phyloP scores from a whole-genome alignment of 345 rosid genomes.

The Ailanthus altissimus region DNA sequence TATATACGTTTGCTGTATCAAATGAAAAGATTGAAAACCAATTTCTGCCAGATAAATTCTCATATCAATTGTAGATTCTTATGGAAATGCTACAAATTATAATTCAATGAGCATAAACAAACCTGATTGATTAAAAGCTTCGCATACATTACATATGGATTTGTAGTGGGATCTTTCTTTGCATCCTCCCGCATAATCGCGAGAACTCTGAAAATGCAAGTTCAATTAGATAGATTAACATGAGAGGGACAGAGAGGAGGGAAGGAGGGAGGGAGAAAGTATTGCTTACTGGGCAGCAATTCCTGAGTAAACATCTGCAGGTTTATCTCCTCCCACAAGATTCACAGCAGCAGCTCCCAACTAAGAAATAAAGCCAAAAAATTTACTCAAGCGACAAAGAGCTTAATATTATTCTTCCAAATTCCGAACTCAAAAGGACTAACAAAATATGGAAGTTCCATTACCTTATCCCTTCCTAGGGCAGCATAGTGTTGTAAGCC shows the following conservation, averaged over 20 bases:
- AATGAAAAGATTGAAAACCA: background rate
- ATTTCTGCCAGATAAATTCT: background rate
- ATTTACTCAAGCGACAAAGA: background rate
- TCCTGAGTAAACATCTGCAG: slow-evolving; percentile 93
- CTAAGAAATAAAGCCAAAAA: slow-evolving; percentile 43
- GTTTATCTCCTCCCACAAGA: slow-evolving; percentile 88
- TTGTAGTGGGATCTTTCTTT: slow-evolving; percentile 59
- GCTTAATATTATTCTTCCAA: background rate
- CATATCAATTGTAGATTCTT: background rate
- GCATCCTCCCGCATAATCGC: slow-evolving; percentile 79
- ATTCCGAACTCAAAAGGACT: slow-evolving; percentile 6
- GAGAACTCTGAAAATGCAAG: slow-evolving; percentile 60
- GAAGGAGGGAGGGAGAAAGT: slow-evolving; percentile 14
- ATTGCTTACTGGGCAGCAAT: slow-evolving; percentile 73
- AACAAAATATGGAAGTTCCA: slow-evolving; percentile 14
- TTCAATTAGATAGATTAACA: slow-evolving; percentile 16
- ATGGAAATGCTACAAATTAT: background rate
- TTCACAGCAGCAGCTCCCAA: slow-evolving; percentile 98
- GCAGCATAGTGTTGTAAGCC: slow-evolving; percentile 99
- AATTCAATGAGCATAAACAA: slow-evolving; percentile 22
- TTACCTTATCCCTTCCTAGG: slow-evolving; percentile 97
- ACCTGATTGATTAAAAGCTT: slow-evolving; percentile 80
- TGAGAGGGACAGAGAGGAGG: too few relatives aligned
- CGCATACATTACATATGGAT: slow-evolving; percentile 63
- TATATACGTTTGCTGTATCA: background rate